Evolutionary conservation across 2,329 filamentous ascomycete species (phyloP).

Genomic region (Chrysoporthe cubensis): DNA sequence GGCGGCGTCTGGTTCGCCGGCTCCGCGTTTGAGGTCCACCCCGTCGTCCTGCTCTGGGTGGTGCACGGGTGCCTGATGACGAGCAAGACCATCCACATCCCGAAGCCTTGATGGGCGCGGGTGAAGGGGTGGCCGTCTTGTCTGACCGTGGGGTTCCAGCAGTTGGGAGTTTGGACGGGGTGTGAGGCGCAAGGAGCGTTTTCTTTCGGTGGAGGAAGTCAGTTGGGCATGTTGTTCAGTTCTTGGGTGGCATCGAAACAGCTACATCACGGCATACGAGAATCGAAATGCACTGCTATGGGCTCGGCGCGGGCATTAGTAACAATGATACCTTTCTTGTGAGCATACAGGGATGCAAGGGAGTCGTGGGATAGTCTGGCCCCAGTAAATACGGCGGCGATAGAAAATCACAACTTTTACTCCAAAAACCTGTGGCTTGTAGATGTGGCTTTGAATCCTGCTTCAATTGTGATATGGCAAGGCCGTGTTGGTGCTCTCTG

Average conservation of each 20-base stretch:
- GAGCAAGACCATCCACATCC: conserved; percentile 91
- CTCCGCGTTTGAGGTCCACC: conserved; percentile 79
- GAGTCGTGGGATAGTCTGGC: neutral
- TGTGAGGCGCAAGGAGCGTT: neutral
- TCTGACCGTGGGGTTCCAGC: neutral
- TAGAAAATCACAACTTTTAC: neutral
- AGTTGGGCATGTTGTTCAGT: neutral
- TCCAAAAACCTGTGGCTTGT: neutral
- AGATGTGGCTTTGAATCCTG: neutral
- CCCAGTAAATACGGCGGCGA: neutral
- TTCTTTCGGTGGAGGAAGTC: neutral
- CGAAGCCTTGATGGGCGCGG: conserved; percentile 67
- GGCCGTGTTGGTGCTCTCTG: neutral
- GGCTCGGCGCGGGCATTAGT: conserved; percentile 8
- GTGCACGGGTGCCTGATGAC: conserved; percentile 94
- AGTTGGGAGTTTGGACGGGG: neutral
- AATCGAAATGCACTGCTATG: conserved; percentile 5
- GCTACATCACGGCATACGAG: neutral
- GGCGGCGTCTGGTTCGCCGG: conserved; percentile 71
- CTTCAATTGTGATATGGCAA: neutral
- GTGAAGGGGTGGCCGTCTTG: too few species aligned
- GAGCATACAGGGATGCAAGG: conserved; percentile 13
- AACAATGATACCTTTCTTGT: conserved; percentile 24
- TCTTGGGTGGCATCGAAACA: neutral
- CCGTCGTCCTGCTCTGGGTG: conserved; percentile 78